Evolutionary conservation across 495 filamentous ascomycete genomes (phyloP), one percentile per base, ranked within the genome.

Genomic region (Lasiosphaeria hispida): DNA sequence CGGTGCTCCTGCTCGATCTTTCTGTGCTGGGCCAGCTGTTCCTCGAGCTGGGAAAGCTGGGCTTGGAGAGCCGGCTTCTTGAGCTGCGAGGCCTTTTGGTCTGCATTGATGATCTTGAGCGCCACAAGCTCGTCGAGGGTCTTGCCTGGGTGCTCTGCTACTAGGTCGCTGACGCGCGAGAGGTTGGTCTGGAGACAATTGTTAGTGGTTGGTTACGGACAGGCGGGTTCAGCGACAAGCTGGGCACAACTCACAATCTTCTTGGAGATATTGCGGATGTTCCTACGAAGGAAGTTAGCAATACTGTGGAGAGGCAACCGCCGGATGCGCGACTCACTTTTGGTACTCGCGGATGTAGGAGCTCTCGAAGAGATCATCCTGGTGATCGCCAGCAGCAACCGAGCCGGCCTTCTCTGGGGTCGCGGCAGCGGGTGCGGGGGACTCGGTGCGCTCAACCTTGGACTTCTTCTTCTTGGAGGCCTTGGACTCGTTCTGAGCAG

Each of bases 11-110:
- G 77, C 55, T 91, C 87, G 59, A 96, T 80, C 70, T 92, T 87
- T 75, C 88, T 91, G 78, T 89, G 91, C 66, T 88, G 85, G 11
- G 83, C 75, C 42, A 97, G 79, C 73, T 97, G 90, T 62, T 96
- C 91, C 69, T 94, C 89, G 33, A 90, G 73, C 72, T 94, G 87
- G 23, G 80, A 72, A 47, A 92, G 76, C 61, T 87, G 81, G 30
- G 84, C 82, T 66, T 91, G 88, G 11, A 97, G 84, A 13, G 80
- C 72, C n/a, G 94, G 93, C 69, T 96, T 97, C 82, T 95, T 96
- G 59, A 87, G 74, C 19, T 85, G 84, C 74, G 96, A 89, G 7
- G 88, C 85, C 71, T 91, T 95, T 72, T 97, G 92, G 72, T 99
- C 95, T 63, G 74, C 62, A 69, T 97, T 99, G 80, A 99, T 92